Evolutionary conservation across 2,329 filamentous ascomycete species (phyloP).

Genomic region (Harringtonia aguacate): DNA sequence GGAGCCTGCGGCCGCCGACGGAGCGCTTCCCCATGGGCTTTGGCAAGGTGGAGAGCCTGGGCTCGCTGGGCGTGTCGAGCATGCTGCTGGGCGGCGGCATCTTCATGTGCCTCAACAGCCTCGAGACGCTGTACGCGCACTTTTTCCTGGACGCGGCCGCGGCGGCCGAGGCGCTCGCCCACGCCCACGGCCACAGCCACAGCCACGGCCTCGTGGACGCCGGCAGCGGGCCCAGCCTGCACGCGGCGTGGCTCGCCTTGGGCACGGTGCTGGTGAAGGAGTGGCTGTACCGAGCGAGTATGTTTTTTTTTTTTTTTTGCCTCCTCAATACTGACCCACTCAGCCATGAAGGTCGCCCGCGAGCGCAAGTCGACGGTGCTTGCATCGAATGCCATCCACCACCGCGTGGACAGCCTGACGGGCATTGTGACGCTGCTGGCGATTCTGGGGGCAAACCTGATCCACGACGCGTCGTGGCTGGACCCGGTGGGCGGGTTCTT

Average conservation of each 20-base stretch:
- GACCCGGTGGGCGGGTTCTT: conserved; percentile 88
- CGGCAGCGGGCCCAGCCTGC: conserved; percentile 66
- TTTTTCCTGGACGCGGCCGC: conserved; percentile 55
- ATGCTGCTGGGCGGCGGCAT: conserved; percentile 82
- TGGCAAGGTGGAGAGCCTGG: conserved; percentile 95
- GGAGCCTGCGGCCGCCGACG: conserved; percentile 78
- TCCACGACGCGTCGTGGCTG: conserved; percentile 79
- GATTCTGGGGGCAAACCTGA: conserved; percentile 79
- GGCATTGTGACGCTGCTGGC: conserved; percentile 85
- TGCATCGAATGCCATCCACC: conserved; percentile 91
- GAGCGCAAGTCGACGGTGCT: conserved; percentile 93
- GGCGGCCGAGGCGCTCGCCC: conserved; percentile 39
- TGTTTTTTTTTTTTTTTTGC: conserved; percentile 25
- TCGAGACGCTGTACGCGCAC: conserved; percentile 58
- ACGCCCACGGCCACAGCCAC: conserved; percentile 51
- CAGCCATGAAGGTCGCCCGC: conserved; percentile 89
- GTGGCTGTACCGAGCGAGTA: conserved; percentile 94
- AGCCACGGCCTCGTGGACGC: conserved; percentile 54
- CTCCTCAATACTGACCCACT: conserved; percentile 15
- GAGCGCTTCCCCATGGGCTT: conserved; percentile 81
- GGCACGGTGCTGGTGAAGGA: conserved; percentile 90
- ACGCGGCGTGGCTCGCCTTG: conserved; percentile 87
- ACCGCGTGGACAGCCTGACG: conserved; percentile 90
- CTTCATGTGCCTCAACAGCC: conserved; percentile 79
- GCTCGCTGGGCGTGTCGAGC: conserved; percentile 83